Conservation (phyloP, 306 rosid genomes). For the Alnus glutinosa region DNA sequence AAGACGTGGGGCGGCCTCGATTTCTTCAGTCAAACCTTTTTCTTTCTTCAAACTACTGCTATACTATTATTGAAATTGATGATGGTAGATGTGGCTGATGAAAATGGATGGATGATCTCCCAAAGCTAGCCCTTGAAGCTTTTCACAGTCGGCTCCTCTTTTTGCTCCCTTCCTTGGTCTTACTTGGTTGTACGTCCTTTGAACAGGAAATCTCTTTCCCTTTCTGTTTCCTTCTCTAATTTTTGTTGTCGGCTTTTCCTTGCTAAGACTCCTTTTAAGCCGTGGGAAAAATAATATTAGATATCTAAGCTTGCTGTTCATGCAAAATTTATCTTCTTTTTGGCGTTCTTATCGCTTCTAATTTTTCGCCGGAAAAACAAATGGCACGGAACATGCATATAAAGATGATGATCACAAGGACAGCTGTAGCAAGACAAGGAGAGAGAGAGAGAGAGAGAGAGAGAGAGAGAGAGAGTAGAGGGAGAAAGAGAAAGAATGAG, state of each 20-base stretch:
- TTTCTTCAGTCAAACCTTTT: constrained; percentile 44
- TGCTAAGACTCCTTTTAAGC: constrained; percentile 3
- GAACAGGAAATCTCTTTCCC: constrained; percentile 1
- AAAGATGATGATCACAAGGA: constrained; percentile 47
- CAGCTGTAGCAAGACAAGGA: neutral
- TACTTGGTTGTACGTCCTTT: constrained; percentile 13
- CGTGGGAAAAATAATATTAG: neutral
- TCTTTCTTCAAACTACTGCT: constrained; percentile 14
- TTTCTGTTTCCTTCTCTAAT: neutral
- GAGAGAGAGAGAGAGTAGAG: constrained; percentile 2
- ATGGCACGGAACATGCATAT: constrained; percentile 35
- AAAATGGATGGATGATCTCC: neutral
- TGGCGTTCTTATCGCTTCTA: constrained; percentile 24
- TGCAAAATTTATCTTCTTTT: constrained; percentile 21
- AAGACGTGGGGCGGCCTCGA: constrained; percentile 31
- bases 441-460: constrained; percentile 1
- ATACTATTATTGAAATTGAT: neutral
- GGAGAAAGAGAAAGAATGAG: constrained; percentile 2
- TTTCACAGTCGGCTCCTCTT: constrained; percentile 1
- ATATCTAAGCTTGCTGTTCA: constrained; percentile 15
- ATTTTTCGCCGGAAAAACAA: constrained; percentile 41
- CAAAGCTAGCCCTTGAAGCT: constrained; percentile 9
- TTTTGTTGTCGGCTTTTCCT: neutral
- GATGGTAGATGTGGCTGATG: neutral
- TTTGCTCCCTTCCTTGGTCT: constrained; percentile 3